Evolutionary conservation across 805 yeast genomes (phyloP), one percentile per base, ranked within the genome.

Genomic region (Candida golubevii): DNA sequence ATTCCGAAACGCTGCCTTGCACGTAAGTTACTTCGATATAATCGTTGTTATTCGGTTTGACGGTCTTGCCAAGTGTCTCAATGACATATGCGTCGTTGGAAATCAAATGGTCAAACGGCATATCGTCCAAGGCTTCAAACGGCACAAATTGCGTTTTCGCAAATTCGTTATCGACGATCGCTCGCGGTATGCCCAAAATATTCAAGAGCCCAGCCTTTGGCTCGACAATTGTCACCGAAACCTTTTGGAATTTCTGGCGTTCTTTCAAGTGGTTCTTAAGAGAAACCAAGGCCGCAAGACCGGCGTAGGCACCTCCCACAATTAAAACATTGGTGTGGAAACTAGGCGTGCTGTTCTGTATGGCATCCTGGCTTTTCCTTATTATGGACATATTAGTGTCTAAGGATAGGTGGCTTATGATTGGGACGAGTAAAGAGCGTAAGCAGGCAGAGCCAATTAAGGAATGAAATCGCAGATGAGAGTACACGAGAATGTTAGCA

Each of bases 291-390:
- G 72, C 65, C 12, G 72, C 57, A 23, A 69, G 54, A 2, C 75
- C 75, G n/a, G 68, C 62, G 47, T 65, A 70, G 0, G 73, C 62
- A 1, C 75, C 74, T 1, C 74, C 75, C n/a, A 69, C 62, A 7
- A 69, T 58, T 33, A 69, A 57, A 6, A 70, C 58, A 45, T 69
- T 65, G 23, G 72, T 63, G 32, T 60, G 55, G 42, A 67, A 57
- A 10, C 50, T 39, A 8, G 49, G 48, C 12, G 51, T 46, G 26
- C 39, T 36, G 27, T 13, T 39, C 32, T 44, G 51, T 14, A 48
- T 15, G 7, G 48, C 45, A 5, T 46, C 51, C 12, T 36, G 41
- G 11, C 45, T 39, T 32, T 45, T 48, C 31, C 43, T 41, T 31
- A 12, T 15, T 32, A 39, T 44, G 13, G 34, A 11, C 34, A 14